Evolutionary conservation across 1,284 basidiomycete species (phyloP).

Genomic region (Ustilago trichophora): DNA sequence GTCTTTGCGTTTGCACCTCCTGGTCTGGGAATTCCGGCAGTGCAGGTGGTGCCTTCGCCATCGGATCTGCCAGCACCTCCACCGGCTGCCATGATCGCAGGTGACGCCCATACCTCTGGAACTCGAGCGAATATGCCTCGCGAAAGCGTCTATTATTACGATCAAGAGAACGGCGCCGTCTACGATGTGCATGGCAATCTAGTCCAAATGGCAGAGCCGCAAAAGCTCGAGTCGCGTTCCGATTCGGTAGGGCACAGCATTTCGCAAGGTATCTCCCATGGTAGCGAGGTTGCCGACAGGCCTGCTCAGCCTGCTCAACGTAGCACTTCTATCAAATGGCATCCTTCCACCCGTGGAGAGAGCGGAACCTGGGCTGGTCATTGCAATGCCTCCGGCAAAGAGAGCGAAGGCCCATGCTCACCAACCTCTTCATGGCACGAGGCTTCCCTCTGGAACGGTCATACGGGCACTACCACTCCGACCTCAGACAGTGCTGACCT

Average conservation of each 20-base stretch:
- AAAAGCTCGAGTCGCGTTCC: too few relatives aligned
- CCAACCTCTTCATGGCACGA: constrained; percentile 10
- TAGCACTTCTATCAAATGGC: constrained; percentile 39
- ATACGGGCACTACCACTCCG: neutral
- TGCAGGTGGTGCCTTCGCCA: constrained; percentile 16
- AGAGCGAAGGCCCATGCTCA: constrained; percentile 5
- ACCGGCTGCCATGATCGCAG: neutral
- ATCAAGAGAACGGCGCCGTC: constrained; percentile 26
- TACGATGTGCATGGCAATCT: constrained; percentile 21
- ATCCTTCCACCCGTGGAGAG: constrained; percentile 22
- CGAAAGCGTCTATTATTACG: constrained; percentile 29
- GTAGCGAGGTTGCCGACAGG: neutral
- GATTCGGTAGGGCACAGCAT: neutral
- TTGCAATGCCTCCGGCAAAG: constrained; percentile 6
- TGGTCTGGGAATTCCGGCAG: constrained; percentile 2
- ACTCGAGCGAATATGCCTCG: neutral
- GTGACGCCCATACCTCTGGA: neutral
- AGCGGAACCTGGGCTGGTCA: neutral
- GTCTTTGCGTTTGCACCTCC: constrained; percentile 45
- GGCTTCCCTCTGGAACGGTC: constrained; percentile 2
- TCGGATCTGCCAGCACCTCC: neutral
- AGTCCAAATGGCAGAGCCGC: constrained; percentile 2
- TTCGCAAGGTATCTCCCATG: neutral
- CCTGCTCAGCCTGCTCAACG: constrained; percentile 2
- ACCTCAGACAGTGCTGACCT: constrained; percentile 29